phyloP scores from a whole-genome alignment of 2,329 filamentous ascomycete genomes.

The Trichophyton rubrum region DNA sequence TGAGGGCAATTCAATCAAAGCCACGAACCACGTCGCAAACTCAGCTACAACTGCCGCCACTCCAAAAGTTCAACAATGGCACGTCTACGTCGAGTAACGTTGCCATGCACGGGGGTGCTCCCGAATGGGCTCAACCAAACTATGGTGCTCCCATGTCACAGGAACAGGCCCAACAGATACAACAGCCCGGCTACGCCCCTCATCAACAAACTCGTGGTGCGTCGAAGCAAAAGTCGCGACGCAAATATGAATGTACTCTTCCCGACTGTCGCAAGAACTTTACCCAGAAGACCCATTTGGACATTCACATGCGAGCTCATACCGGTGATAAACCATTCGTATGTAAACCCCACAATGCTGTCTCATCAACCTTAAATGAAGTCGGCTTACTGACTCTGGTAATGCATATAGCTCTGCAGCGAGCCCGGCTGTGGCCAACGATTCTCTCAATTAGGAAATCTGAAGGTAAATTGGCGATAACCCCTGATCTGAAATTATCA shows the following conservation, averaged over 20 bases:
- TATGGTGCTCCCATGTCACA: constrained; percentile 13
- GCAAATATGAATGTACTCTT: constrained; percentile 63
- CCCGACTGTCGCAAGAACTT: constrained; percentile 70
- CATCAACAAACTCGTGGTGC: constrained; percentile 26
- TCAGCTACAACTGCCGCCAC: constrained; percentile 19
- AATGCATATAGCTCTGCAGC: constrained; percentile 41
- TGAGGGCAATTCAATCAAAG: constrained; percentile 74
- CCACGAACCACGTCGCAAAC: constrained; percentile 20
- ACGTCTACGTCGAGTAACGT: neutral
- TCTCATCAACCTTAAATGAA: neutral
- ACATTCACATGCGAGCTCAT: constrained; percentile 78
- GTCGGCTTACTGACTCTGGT: neutral
- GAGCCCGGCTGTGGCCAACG: constrained; percentile 60
- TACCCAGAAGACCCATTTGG: constrained; percentile 81
- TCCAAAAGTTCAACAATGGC: constrained; percentile 22
- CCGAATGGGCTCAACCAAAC: constrained; percentile 11
- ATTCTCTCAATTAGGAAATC: constrained; percentile 83
- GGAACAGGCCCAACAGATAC: constrained; percentile 9
- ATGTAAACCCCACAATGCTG: constrained; percentile 16
- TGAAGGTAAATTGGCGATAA: constrained; percentile 50
- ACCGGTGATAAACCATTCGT: constrained; percentile 86
- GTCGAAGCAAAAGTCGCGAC: constrained; percentile 31
- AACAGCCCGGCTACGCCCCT: constrained; percentile 6
- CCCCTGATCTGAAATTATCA: neutral
- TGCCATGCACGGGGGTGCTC: constrained; percentile 5